phyloP scores from a whole-genome alignment of 192 early-diverging fungal genomes.

The Coemansia sp. region DNA sequence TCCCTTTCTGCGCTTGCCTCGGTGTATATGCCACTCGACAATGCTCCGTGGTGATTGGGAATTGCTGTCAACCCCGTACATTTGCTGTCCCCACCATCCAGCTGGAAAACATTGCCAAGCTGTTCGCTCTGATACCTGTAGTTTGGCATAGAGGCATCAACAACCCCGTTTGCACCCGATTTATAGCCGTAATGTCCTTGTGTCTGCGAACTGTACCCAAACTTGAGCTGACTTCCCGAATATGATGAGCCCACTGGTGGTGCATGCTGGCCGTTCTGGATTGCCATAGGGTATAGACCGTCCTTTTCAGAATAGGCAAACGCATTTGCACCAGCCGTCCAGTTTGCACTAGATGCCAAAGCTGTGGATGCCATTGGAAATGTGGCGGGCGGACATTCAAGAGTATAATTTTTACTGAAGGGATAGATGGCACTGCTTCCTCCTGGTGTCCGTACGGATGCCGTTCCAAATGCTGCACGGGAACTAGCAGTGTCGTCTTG shows the following conservation, averaged over 20 bases:
- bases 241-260: neutral
- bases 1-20: neutral
- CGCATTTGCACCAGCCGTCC: conserved; percentile 14
- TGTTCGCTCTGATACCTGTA: conserved; percentile 6
- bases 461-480: conserved; percentile 8
- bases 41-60: neutral
- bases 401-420: conserved; percentile 29
- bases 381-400: conserved; percentile 24
- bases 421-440: neutral
- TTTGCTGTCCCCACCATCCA: neutral
- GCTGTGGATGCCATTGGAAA: neutral
- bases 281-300: conserved; percentile 39
- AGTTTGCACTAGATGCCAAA: conserved; percentile 16
- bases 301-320: conserved; percentile 18
- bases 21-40: neutral
- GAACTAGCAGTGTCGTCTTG: neutral
- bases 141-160: neutral
- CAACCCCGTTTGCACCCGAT: neutral
- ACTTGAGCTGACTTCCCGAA: neutral
- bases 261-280: conserved; percentile 1
- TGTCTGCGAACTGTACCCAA: neutral
- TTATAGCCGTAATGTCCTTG: neutral
- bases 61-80: neutral
- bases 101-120: neutral
- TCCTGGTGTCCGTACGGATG: neutral